These are phyloP conservation scores for Candida incommunis DNA, from an alignment of 805 yeast species.

Conservation along the genomic window DNA sequence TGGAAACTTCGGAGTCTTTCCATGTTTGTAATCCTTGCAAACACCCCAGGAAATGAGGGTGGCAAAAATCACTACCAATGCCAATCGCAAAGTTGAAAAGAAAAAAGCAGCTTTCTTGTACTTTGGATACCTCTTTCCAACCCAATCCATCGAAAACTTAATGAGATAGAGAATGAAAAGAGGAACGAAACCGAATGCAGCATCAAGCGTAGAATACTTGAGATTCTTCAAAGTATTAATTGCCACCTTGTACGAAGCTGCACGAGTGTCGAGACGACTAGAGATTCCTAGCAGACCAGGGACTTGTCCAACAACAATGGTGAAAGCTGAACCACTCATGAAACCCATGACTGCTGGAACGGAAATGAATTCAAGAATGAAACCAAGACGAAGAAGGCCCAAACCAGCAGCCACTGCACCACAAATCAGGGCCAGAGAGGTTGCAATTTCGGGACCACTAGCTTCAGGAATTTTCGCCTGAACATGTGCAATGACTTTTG, in stretches of 20 bases:
- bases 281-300: slow-evolving; percentile 71
- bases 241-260: slow-evolving; percentile 52
- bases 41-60: slow-evolving; percentile 74
- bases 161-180: slow-evolving; percentile 57
- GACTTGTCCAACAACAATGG: slow-evolving; percentile 70
- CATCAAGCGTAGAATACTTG: slow-evolving; percentile 56
- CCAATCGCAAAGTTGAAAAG: slow-evolving; percentile 62
- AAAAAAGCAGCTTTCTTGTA: slow-evolving; percentile 49
- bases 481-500: slow-evolving; percentile 60
- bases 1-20: slow-evolving; percentile 25
- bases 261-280: slow-evolving; percentile 55
- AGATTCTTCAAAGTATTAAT: slow-evolving; percentile 60
- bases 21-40: slow-evolving; percentile 35
- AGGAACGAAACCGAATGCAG: slow-evolving; percentile 77
- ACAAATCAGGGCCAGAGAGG: slow-evolving; percentile 63
- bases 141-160: slow-evolving; percentile 48
- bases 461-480: slow-evolving; percentile 33
- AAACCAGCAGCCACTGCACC: slow-evolving; percentile 76
- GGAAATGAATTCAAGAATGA: slow-evolving; percentile 77
- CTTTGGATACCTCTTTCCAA: slow-evolving; percentile 52
- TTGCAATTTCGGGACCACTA: slow-evolving; percentile 62
- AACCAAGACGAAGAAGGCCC: slow-evolving; percentile 75
- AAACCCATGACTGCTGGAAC: slow-evolving; percentile 88
- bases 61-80: slow-evolving; percentile 65
- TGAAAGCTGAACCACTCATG: slow-evolving; percentile 89